phyloP scores from a whole-genome alignment of 2,329 filamentous ascomycete genomes.

The Incumbomyces lentus region DNA sequence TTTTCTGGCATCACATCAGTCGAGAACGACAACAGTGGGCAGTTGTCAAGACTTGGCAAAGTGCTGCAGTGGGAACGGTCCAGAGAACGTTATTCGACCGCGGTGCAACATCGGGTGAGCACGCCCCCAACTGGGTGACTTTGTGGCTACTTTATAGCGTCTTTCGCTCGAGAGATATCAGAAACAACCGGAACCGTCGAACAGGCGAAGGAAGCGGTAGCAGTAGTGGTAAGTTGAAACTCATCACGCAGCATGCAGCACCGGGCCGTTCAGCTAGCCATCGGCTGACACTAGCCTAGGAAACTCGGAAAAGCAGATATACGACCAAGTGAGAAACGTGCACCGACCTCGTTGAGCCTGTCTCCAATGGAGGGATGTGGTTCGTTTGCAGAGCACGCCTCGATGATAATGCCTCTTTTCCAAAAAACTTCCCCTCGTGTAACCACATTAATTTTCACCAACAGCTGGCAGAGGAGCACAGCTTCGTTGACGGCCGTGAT shows the following conservation, averaged over 20 bases:
- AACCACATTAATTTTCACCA: too few species aligned
- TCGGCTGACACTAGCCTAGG: slow-evolving; percentile 18
- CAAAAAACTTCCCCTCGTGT: too few species aligned
- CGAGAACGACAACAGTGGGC: slow-evolving; percentile 33
- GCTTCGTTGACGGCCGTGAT: neutral
- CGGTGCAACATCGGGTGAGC: slow-evolving; percentile 32
- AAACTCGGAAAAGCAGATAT: slow-evolving; percentile 25
- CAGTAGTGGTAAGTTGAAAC: slow-evolving; percentile 15
- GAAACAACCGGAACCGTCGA: slow-evolving; percentile 36
- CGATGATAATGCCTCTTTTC: too few species aligned
- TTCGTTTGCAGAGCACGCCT: neutral
- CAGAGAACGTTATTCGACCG: slow-evolving; percentile 32
- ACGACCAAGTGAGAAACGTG: slow-evolving; percentile 33
- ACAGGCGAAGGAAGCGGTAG: slow-evolving; percentile 24
- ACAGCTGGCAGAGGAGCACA: too few species aligned
- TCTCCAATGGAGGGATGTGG: neutral
- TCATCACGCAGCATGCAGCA: neutral
- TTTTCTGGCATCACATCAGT: slow-evolving; percentile 38
- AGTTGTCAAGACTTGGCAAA: slow-evolving; percentile 33
- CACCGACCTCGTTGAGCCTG: slow-evolving; percentile 3
- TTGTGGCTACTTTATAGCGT: slow-evolving; percentile 39
- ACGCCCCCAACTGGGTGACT: slow-evolving; percentile 38
- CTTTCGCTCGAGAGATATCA: slow-evolving; percentile 36
- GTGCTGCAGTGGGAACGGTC: slow-evolving; percentile 26
- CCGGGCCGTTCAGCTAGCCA: too few species aligned